These are phyloP conservation scores for Apocynum venetum DNA, from an alignment of 257 asterid species.

Conservation along the genomic window DNA sequence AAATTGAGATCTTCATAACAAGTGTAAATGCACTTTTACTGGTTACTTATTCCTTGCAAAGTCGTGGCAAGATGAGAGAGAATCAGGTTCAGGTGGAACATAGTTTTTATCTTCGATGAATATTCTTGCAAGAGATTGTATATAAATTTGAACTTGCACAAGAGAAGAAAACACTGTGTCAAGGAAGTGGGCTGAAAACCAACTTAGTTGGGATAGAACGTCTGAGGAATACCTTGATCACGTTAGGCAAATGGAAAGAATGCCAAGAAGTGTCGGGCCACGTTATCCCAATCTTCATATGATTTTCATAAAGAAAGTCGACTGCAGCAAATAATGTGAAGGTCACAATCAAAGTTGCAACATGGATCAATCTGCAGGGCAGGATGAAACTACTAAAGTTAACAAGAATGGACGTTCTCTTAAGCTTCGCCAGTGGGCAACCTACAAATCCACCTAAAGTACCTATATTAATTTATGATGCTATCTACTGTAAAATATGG, in stretches of 20 bases:
- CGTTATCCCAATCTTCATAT: constrained; percentile 21
- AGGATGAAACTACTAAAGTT: neutral
- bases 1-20: no score
- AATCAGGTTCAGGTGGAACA: no score
- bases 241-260: constrained; percentile 1
- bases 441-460: constrained; percentile 17
- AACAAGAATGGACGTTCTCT: constrained; percentile 25
- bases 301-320: constrained; percentile 9
- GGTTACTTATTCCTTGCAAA: no score
- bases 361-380: constrained; percentile 26
- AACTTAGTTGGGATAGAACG: constrained; percentile 18
- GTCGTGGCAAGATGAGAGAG: no score
- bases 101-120: no score
- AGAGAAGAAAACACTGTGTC: no score
- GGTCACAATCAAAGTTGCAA: constrained; percentile 17
- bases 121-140: no score
- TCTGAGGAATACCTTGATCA: constrained; percentile 35
- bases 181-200: no score
- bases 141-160: no score
- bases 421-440: constrained; percentile 36
- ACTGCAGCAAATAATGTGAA: neutral
- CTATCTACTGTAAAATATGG: neutral
- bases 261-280: constrained; percentile 23
- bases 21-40: no score
- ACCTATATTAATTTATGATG: neutral